Base-by-base conservation (phyloP, 164 flowering plant species). In the Vitis cinerea region DNA sequence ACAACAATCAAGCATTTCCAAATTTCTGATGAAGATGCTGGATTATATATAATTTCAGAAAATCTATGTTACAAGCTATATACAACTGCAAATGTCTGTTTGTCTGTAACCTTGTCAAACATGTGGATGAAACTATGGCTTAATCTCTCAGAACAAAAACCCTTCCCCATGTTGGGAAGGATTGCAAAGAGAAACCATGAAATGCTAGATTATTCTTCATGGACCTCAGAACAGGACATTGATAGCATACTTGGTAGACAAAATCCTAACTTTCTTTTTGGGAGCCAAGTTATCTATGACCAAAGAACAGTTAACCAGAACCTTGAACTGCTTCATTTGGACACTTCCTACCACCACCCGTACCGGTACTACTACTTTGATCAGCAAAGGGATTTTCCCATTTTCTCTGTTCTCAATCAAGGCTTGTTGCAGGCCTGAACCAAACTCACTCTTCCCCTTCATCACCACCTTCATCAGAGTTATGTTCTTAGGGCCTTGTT, bases 261-360 rank as follows among this genome's bases (percentile, higher is more conserved):
- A 27, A 67, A 89, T 85, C 44, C 29, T 15, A 12, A 74, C 68
- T 60, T 80, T 79, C 75, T 83, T 80, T 9, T 78, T 70, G 0
- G 92, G 90, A 0, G 79, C 37, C 77, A 91, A 66, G 64, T 72
- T 84, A 71, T 87, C 85, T 0, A 89, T 78, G 17, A 85, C 84
- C 80, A 91, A 59, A 16, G 82, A 69, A 65, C 86, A 83, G 61
- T 80, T 80, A 2, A 86, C 84, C 14, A 48, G 27, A 65, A 87
- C 84, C 2, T 9, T 50, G 17, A 89, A 37, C 66, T 84, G 67
- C 60, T 64, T 79, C 70, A 82, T 16, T 4, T 69, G 63, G 5
- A 78, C 7, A 0, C 44, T n/a, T 7, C 71, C 82, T n/a, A 88
- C 0, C 62, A 69, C 80, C 11, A 89, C 59, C 0, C 31, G 70